Conservation (phyloP, 2,329 filamentous ascomycete species). For the Pyrenochaeta sp. region DNA sequence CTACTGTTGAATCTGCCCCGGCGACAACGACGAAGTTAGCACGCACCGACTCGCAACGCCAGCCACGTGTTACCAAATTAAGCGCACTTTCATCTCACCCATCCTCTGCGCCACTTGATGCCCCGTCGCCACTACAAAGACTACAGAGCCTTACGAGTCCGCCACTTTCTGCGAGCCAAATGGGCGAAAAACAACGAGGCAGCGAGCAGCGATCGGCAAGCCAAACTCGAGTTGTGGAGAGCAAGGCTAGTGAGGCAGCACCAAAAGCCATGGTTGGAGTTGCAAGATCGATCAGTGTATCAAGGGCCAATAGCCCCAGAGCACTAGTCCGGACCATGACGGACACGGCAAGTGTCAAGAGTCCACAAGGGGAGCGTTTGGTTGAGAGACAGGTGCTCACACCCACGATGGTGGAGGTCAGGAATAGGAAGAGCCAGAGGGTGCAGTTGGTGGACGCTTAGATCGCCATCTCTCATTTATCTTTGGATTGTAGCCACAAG, state of each 20-base stretch:
- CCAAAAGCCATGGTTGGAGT: conserved; percentile 31
- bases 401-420: conserved; percentile 48
- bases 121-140: conserved; percentile 27
- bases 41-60: conserved; percentile 24
- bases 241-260: conserved; percentile 8
- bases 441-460: conserved; percentile 48
- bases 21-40: conserved; percentile 10
- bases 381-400: conserved; percentile 40
- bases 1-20: not conserved
- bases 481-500: not conserved
- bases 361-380: conserved; percentile 26
- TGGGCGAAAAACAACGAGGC: conserved; percentile 8
- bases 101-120: conserved; percentile 36
- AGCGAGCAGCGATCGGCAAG: conserved; percentile 20
- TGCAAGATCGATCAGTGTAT: conserved; percentile 44
- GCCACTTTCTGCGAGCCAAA: conserved; percentile 21
- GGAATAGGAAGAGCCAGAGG: conserved; percentile 46
- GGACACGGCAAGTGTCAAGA: conserved; percentile 6
- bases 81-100: conserved; percentile 40
- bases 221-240: conserved; percentile 1
- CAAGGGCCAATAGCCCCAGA: conserved; percentile 35
- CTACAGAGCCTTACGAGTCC: conserved; percentile 27
- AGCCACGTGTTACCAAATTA: conserved; percentile 36
- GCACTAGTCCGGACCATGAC: conserved; percentile 25
- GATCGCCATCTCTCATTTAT: not conserved